These are phyloP conservation scores for Termitomyces eurrhizus DNA, from an alignment of 768 basidiomycete species.

Conservation along the genomic window DNA sequence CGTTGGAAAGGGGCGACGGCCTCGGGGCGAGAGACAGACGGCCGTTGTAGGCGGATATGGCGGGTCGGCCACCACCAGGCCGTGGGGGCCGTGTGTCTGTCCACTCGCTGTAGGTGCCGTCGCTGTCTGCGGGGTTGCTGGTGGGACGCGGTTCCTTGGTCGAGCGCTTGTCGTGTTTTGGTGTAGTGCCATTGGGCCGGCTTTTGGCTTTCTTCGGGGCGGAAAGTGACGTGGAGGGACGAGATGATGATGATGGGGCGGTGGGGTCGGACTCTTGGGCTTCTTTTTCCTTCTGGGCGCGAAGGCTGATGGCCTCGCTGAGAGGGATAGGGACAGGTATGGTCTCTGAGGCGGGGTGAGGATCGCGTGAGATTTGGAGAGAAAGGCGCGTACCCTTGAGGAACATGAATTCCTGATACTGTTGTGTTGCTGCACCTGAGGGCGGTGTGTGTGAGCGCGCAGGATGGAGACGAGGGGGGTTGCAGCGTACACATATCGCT, in stretches of 20 bases:
- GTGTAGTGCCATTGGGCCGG: constrained; percentile 28
- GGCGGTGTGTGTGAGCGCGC: constrained; percentile 10
- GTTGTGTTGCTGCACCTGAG: constrained; percentile 53
- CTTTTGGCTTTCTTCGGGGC: constrained; percentile 18
- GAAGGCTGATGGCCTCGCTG: constrained; percentile 53
- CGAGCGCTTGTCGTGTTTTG: constrained; percentile 11
- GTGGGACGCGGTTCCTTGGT: constrained; percentile 7
- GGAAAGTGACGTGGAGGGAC: constrained; percentile 19
- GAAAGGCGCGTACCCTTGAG: constrained; percentile 46
- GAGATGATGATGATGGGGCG: constrained; percentile 19
- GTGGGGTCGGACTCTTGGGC: constrained; percentile 60
- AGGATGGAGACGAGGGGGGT: not conserved
- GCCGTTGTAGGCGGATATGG: constrained; percentile 16
- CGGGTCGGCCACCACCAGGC: constrained; percentile 7
- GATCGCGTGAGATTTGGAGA: not conserved
- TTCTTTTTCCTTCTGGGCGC: constrained; percentile 49
- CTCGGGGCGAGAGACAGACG: constrained; percentile 18
- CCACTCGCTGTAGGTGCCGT: constrained; percentile 15
- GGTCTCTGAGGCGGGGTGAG: constrained; percentile 43
- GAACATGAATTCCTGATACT: constrained; percentile 69
- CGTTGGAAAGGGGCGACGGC: constrained; percentile 22
- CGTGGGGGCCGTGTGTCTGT: constrained; percentile 12
- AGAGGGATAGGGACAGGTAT: constrained; percentile 62
- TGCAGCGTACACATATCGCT: constrained; percentile 65
- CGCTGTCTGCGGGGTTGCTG: constrained; percentile 1